Base-by-base conservation (phyloP, 768 basidiomycete genomes). In the Boletus vinaceobasis region DNA sequence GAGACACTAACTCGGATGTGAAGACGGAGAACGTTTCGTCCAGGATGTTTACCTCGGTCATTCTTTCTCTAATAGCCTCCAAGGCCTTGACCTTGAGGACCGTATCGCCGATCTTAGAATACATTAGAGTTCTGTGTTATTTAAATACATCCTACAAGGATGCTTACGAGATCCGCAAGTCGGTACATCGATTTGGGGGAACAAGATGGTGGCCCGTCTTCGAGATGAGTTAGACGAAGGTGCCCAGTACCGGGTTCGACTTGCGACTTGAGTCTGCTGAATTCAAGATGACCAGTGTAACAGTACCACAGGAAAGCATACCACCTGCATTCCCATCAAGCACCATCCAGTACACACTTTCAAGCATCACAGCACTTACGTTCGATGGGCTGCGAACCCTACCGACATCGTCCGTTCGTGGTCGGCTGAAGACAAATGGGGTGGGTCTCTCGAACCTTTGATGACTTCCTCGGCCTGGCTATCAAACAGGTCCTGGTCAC, bases 101-200 rank as follows among this genome's bases (percentile, higher is more conserved):
- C 21, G 55, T n/a, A 26, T 67, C 29, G 10, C 39, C 60, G 11
- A 66, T 14, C 65, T 66, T 40, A 4, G 7, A 36, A 33, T 14
- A 26, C 0, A 2, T 43, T 19, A 50, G 40, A n/a, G n/a, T 9
- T 23, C 15, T 26, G 23, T n/a, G 19, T 26, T 31, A 48, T 32
- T 27, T 21, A 4, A 43, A 17, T 19, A 33, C 6, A 27, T 36
- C 7, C 27, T 8, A 21, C 26, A 29, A 29, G 9, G 7, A 50
- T n/a, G 2, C 58, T 55, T 23, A 70, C 73, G n/a, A 71, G 69
- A 23, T 61, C 46, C 6, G 73, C 71, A 0, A 73, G 55, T 48
- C 69, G 68, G 32, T 73, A 74, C 70, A 74, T 73, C 0, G 73
- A 74, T 60, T 73, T 73, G 8, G 73, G 71, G 15, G 71, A 73